Evolutionary conservation across 2,329 filamentous ascomycete genomes (phyloP), one percentile per base, ranked within the genome.

Genomic region (Aquanectria penicillioides): DNA sequence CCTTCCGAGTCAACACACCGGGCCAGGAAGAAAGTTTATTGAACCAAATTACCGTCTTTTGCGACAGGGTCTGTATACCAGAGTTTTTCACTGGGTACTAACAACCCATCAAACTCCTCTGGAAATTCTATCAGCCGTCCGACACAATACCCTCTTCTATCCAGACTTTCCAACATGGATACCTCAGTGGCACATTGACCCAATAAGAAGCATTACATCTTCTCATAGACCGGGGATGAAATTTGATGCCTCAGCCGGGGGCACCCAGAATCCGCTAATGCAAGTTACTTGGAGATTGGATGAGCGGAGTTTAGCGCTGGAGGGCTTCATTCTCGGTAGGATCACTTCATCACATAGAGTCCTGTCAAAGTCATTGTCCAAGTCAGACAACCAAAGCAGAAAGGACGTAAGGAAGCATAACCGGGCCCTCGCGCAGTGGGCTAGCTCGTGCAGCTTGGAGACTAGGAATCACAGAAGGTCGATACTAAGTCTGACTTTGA

Each of bases 121-220:
- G 9, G 50, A 54, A 9, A 54, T 46, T 12, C 15, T 54, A 6
- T 54, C 50, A 10, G 50, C 50, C 9, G 50, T 54, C 10, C 20
- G 50, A 6, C 50, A 54, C 13, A 28, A 9, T 2, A 26, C 29
- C 2, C 31, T 46, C 2, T 20, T 26, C 10, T 37, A 17, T 17
- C 38, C 40, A 8, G 31, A 28, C 7, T 37, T 54, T 18, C 40
- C 50, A 37, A 54, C 50, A 8, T 54, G 50, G 50, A 44, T 54
- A 23, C 50, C 50, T 2, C 29, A 46, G 12, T 54, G 40, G 50
- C 20, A 44, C 15, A 15, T 46, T 15, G 29, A 54, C 13, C 50
- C 50, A 3, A 46, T 46, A n/a, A 18, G 50, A 17, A 46, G 50
- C 22, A 54, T 54, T 13, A 29, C n/a, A 31, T 28, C 17, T 9